Evolutionary conservation across 2,329 filamentous ascomycete species (phyloP), one percentile per base, ranked within the genome.

Genomic region (Aspergillus sp.): DNA sequence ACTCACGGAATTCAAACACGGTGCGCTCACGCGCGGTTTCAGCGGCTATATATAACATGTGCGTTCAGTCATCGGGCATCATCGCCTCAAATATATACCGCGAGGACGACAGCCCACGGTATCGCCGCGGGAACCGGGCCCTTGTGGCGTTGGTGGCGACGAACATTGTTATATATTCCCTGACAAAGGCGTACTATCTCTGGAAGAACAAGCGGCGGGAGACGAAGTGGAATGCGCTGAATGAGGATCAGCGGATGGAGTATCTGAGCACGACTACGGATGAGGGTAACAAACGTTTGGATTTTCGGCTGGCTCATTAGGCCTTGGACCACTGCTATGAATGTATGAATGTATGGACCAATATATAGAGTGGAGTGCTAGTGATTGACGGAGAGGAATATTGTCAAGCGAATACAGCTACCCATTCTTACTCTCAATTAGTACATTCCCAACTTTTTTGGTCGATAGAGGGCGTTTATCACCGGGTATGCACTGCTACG

Each of bases 111-210:
- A 44, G 43, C 26, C 55, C 55, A 1, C 49, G 49, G n/a, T 57
- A 57, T 22, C 36, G 36, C 9, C 48, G 55, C n/a, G 55, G 55
- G 9, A 57, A 57, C 17, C 80, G 74, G 9, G 77, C 83, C 12
- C 74, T 83, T 52, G 76, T 85, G 11, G 78, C 76, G 1, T 78
- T 85, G 42, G 74, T 78, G 12, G 74, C 74, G 1, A 71, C 82
- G 3, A 75, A 78, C 9, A 63, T 85, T 3, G 67, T 77, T 0
- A 63, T 78, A 0, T 83, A 85, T 48, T 8, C 83, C 17, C 71
- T 68, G 7, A 62, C 64, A 5, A 73, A 73, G 57, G n/a, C 59
- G 5, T 74, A 70, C 58, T 74, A 73, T 42, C 53, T 68, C 11
- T 65, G 61, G 60, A 59, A 7, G 8, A 57, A 57, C 32, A 24